Conservation (phyloP, 805 yeast species). For the Candida fluviatilis region DNA sequence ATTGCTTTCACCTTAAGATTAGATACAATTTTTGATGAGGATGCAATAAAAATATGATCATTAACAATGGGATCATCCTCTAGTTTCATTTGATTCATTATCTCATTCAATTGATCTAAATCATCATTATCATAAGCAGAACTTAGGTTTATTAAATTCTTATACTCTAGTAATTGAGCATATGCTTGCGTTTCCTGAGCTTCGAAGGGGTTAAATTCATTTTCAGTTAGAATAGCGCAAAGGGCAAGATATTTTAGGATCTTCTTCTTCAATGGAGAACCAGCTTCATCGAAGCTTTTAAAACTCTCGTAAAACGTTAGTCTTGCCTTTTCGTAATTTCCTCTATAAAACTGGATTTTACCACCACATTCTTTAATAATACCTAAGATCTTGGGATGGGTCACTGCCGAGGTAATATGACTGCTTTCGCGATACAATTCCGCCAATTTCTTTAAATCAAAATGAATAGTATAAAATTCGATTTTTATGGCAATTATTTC, state of each 20-base stretch:
- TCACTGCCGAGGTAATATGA: constrained; percentile 54
- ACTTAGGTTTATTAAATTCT: constrained; percentile 23
- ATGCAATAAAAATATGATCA: constrained; percentile 28
- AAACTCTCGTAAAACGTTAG: constrained; percentile 56
- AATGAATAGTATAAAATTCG: constrained; percentile 38
- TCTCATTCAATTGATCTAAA: constrained; percentile 15
- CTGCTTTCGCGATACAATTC: constrained; percentile 44
- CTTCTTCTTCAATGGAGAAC: constrained; percentile 44
- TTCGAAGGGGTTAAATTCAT: constrained; percentile 66
- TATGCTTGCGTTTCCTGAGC: constrained; percentile 66
- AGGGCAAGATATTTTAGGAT: constrained; percentile 60
- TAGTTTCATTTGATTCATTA: constrained; percentile 13
- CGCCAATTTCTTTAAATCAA: constrained; percentile 35
- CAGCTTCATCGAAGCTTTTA: constrained; percentile 42
- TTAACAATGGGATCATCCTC: constrained; percentile 20
- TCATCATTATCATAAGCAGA: constrained; percentile 28
- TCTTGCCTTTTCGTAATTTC: constrained; percentile 55
- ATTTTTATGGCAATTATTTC: constrained; percentile 70
- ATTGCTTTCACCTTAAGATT: constrained; percentile 31
- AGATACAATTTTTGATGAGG: constrained; percentile 21
- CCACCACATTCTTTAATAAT: constrained; percentile 78
- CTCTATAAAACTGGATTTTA: constrained; percentile 55
- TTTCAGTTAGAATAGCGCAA: constrained; percentile 58
- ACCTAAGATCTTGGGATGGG: constrained; percentile 74
- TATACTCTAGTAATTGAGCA: constrained; percentile 24